phyloP scores from a whole-genome alignment of 31 red algal genomes.

The Bonnemaisonia californica region DNA sequence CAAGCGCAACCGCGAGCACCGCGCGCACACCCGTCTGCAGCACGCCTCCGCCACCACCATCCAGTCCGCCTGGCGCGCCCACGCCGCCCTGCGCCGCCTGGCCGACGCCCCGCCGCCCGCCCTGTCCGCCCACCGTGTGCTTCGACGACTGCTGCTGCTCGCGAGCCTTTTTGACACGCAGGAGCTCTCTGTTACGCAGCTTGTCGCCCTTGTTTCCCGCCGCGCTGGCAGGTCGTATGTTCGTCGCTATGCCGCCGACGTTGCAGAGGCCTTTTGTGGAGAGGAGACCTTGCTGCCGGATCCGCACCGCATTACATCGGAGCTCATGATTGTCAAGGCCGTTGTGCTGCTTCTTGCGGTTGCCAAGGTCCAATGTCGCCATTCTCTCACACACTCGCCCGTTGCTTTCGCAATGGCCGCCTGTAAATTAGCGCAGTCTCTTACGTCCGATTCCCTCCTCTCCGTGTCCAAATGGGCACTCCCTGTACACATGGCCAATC shows the following conservation, averaged over 20 bases:
- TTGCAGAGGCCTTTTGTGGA: neutral
- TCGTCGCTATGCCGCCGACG: neutral
- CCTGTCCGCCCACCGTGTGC: neutral
- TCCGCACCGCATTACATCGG: neutral
- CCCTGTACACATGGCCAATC: neutral
- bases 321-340: neutral
- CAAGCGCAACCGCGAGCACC: conserved; percentile 45
- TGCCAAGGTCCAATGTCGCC: neutral
- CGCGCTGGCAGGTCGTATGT: neutral
- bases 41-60: conserved; percentile 43
- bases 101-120: neutral
- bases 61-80: conserved; percentile 20
- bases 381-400: neutral
- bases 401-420: neutral
- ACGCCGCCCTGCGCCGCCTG: neutral
- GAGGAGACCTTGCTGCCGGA: neutral
- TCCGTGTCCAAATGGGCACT: neutral
- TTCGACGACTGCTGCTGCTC: neutral
- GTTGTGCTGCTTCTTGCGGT: neutral
- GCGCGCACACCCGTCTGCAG: conserved; percentile 39
- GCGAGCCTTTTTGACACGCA: neutral
- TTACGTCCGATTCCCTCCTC: neutral
- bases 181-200: neutral
- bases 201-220: neutral
- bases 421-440: neutral